Base-by-base conservation (phyloP, 148 eudicot genomes). In the Suaeda aralocaspica region DNA sequence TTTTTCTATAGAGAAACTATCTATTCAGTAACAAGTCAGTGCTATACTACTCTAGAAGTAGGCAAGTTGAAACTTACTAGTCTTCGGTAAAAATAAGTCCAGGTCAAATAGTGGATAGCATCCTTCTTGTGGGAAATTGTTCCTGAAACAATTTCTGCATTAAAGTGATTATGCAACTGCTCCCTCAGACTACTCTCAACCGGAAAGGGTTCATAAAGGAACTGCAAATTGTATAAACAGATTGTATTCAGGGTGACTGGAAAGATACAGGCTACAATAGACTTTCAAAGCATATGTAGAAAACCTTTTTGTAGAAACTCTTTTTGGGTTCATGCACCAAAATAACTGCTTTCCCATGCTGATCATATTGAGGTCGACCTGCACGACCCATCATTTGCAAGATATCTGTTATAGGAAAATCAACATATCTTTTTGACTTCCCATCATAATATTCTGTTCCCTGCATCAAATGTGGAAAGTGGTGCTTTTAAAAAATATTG, bases 301-400 rank as follows among this genome's bases (percentile, higher is more conserved):
- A 70, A 15, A 89, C 97, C 97, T 93, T 93, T 68, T 93, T 93
- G 73, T 93, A 93, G 81, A 93, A 93, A 78, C 95, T 90, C 81
- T 93, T 93, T 78, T 93, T 93, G 49, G 98, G 98, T 72, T 93
- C 98, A 75, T 93, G 98, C 74, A 93, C 98, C 71, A 93, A 83
- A 82, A 93, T 93, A 60, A 93, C 94, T 65, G 98, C 98, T 89
- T 93, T 93, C 68, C 98, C 98, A 67, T 93, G 92, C 77, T 93
- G 98, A 72, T 93, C 98, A 76, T 67, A 93, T 72, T 93, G 98
- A 42, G 98, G 98, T 53, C 98, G 85, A 13, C 98, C 98, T 51
- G 98, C 98, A 77, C 98, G 90, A 58, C 98, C 98, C 98, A 93
- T 93, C 98, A 93, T 93, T 84, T 93, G 98, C 83, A 93, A 69